Conservation (phyloP, 495 filamentous ascomycete genomes). For the Xylaria castorea region DNA sequence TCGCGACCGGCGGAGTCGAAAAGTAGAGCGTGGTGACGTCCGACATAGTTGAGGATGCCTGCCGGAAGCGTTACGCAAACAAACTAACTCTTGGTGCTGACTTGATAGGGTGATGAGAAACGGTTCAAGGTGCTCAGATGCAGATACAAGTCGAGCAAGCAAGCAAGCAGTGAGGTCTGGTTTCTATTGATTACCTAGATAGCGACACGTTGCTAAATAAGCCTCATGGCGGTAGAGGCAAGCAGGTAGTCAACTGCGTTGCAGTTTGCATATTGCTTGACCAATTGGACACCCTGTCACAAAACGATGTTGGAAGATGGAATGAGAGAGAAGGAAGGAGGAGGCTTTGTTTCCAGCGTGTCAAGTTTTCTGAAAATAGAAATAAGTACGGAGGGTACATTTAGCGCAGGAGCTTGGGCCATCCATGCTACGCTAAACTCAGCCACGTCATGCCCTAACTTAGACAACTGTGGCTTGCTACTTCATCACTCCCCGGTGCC, state of each 20-base stretch:
- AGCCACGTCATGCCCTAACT: slow-evolving; percentile 10
- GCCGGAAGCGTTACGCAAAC: neutral
- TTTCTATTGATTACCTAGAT: neutral
- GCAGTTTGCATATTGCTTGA: slow-evolving; percentile 40
- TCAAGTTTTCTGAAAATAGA: slow-evolving; percentile 8
- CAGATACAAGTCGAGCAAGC: neutral
- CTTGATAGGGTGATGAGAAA: neutral
- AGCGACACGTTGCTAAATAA: slow-evolving; percentile 26
- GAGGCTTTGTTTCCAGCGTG: slow-evolving; percentile 3
- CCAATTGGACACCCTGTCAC: slow-evolving; percentile 34
- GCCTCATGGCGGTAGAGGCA: slow-evolving; percentile 37
- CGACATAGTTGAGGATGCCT: slow-evolving; percentile 32
- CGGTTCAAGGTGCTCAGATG: neutral
- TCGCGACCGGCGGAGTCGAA: slow-evolving; percentile 40
- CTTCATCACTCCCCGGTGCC: no score
- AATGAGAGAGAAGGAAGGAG: slow-evolving; percentile 22
- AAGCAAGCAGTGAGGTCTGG: neutral
- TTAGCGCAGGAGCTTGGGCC: slow-evolving; percentile 21
- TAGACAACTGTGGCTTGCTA: neutral
- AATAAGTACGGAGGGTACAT: no score
- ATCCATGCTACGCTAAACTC: neutral
- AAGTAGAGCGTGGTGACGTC: slow-evolving; percentile 39
- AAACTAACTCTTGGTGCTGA: neutral
- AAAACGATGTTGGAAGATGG: slow-evolving; percentile 20
- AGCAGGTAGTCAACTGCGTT: slow-evolving; percentile 32